A percentile compares a stretch with the other conserved stretches of the same genome.
Conservation (phyloP, 805 yeast genomes). For the Metschnikowia corniflorae region DNA sequence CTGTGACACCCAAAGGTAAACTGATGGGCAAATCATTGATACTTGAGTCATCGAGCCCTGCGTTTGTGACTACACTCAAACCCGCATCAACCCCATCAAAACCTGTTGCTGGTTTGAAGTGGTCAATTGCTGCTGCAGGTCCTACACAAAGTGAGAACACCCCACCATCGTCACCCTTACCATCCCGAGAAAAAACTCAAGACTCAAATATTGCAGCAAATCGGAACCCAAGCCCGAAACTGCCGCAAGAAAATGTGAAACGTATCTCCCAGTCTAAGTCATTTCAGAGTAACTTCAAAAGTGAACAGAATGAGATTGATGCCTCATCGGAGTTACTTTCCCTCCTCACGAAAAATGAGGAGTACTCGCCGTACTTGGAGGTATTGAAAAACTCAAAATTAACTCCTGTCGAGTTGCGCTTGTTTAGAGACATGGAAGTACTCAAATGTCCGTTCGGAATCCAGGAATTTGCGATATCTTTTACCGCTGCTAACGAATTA, state of each 20-base stretch:
- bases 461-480: conserved; percentile 39
- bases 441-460: conserved; percentile 40
- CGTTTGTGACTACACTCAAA: conserved; percentile 42
- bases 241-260: not conserved
- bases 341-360: conserved; percentile 20
- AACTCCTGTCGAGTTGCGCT: conserved; percentile 27
- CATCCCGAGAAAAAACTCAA: conserved; percentile 3
- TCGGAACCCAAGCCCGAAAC: not conserved
- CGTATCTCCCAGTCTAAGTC: conserved; percentile 1
- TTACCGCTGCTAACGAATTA: conserved; percentile 30
- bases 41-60: conserved; percentile 34
- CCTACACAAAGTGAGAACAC: conserved; percentile 10
- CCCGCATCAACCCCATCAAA: conserved; percentile 55
- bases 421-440: conserved; percentile 35
- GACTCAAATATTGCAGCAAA: not conserved
- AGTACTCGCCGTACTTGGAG: conserved; percentile 20
- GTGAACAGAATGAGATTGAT: conserved; percentile 11
- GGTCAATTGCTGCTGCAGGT: conserved; percentile 53
- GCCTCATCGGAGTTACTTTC: conserved; percentile 19
- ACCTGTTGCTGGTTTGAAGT: conserved; percentile 53
- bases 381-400: conserved; percentile 31
- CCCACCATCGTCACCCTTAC: conserved; percentile 5
- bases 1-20: conserved; percentile 15
- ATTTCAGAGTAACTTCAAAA: not conserved
- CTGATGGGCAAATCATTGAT: conserved; percentile 9